Conservation (phyloP, 2,329 filamentous ascomycete genomes). For the Fusarium zealandicum region DNA sequence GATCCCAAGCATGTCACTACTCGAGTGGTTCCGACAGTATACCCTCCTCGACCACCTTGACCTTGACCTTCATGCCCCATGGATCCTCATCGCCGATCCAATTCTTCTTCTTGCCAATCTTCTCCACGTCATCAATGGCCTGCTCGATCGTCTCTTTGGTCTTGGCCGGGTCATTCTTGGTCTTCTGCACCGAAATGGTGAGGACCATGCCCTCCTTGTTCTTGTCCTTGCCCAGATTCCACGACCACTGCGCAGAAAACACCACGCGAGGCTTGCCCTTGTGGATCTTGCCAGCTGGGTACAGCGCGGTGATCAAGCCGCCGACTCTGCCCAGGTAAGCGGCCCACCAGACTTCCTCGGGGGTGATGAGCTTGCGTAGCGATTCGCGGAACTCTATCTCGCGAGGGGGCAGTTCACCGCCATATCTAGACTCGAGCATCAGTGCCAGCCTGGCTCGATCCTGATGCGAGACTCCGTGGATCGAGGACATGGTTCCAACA, state of each 20-base stretch:
- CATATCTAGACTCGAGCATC: conserved; percentile 69
- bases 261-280: conserved; percentile 49
- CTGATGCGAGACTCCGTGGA: conserved; percentile 68
- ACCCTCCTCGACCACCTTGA: conserved; percentile 45
- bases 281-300: conserved; percentile 63
- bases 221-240: conserved; percentile 49
- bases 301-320: conserved; percentile 63
- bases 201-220: conserved; percentile 53
- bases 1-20: not conserved
- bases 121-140: conserved; percentile 55
- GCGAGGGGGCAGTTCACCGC: conserved; percentile 65
- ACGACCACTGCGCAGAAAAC: conserved; percentile 52
- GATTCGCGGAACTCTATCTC: conserved; percentile 62
- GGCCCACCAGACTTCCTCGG: conserved; percentile 69
- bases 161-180: conserved; percentile 47
- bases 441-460: conserved; percentile 68
- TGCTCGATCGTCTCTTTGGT: conserved; percentile 51
- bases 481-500: conserved; percentile 65
- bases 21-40: conserved; percentile 31
- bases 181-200: conserved; percentile 51
- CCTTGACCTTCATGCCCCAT: conserved; percentile 50
- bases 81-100: conserved; percentile 51
- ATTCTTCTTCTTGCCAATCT: conserved; percentile 67
- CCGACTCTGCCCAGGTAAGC: conserved; percentile 69
- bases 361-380: conserved; percentile 60